Conservation (phyloP, 1,284 basidiomycete species). For the Ceratobasidium sp. region DNA sequence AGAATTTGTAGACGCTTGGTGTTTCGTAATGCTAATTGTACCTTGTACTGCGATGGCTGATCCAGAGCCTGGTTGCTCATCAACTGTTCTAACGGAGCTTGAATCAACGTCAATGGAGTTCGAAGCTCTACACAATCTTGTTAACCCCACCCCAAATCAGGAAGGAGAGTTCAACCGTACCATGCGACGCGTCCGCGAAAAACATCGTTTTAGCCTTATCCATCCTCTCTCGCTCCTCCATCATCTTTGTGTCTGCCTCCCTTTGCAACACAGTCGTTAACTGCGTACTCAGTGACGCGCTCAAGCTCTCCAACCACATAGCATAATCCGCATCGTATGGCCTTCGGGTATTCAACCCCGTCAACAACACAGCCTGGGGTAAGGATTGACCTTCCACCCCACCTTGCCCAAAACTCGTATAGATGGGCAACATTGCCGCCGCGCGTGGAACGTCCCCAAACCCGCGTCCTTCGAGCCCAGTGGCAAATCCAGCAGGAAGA, state of each 20-base stretch:
- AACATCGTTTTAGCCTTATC: conserved; percentile 56
- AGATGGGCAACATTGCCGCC: conserved; percentile 19
- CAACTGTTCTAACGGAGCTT: conserved; percentile 35
- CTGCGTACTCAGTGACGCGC: conserved; percentile 43
- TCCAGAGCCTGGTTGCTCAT: conserved; percentile 31
- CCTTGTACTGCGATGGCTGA: conserved; percentile 49
- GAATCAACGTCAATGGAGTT: conserved; percentile 56
- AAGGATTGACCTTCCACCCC: background rate
- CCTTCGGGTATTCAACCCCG: conserved; percentile 47
- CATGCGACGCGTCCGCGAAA: conserved; percentile 54
- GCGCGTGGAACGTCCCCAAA: conserved; percentile 17
- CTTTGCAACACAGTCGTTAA: conserved; percentile 45
- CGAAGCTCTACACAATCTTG: conserved; percentile 51
- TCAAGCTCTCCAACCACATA: conserved; percentile 46
- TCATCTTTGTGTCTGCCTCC: conserved; percentile 45
- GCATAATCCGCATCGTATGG: conserved; percentile 49
- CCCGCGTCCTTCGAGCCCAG: conserved; percentile 8
- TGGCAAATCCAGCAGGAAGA: conserved; percentile 12
- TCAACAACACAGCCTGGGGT: conserved; percentile 39
- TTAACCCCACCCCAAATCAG: background rate
- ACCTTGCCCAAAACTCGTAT: conserved; percentile 5
- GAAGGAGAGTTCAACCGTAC: conserved; percentile 42
- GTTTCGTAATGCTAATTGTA: conserved; percentile 53
- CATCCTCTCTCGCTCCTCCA: conserved; percentile 52
- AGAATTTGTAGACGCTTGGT: conserved; percentile 53